Base-by-base conservation (phyloP, 2,329 filamentous ascomycete species). In the Colletotrichum salicis region DNA sequence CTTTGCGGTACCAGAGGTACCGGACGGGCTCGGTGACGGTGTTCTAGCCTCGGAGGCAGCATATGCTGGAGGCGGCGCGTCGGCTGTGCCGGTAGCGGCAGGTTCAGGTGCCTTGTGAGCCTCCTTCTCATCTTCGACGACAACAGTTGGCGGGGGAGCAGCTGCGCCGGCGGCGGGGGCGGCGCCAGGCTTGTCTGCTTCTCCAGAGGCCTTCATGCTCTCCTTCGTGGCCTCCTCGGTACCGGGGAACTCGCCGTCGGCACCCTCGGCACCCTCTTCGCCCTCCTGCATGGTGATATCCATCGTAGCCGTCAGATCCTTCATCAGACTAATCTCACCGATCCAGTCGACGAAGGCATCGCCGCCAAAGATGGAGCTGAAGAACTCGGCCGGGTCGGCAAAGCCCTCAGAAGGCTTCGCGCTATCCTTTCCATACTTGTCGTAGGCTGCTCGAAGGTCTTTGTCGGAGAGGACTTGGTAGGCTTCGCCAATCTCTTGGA, bases 251-350 rank as follows among this genome's bases (percentile, higher is more conserved):
- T 91, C 88, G 55, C 79, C 82, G 2, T 87, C 83, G 15, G 83
- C 84, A 27, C 88, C 86, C 5, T 87, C 88, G 48, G 87, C 85
- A 73, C 92, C 90, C 76, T 93, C 92, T 77, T 94, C 94, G 81
- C 91, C 90, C 73, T 91, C 91, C 67, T 93, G 88, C 91, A 95
- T 96, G 24, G 94, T 95, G 76, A 99, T 98, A 78, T 99, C 96
- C 96, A 99, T 98, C 56, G 95, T 97, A 78, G 95, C 94, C 22
- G 96, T 98, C 66, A 99, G 88, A 79, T 99, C 96, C 86, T 98
- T 98, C 94, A 99, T 98, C 70, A 99, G 90, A 62, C 94, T 96
- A 77, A 99, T 97, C 87, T 99, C 96, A 76, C 96, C 96, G 79
- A 99, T 98, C 87, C 96, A 94, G 85, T 99, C 96, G 73, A 93